Conservation (phyloP, 1,284 basidiomycete species). For the Termitomyces sp. region DNA sequence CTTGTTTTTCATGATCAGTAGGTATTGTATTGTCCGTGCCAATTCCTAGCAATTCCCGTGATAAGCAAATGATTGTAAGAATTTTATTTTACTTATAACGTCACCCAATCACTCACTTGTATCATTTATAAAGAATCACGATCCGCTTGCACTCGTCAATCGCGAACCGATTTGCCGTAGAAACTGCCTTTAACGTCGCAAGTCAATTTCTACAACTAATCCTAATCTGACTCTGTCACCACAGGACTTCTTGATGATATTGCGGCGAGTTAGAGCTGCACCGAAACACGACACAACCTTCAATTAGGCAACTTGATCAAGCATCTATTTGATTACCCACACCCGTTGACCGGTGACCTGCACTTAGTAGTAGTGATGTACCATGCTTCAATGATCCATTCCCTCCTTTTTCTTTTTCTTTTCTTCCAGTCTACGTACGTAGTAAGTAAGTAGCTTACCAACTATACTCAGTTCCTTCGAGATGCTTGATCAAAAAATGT, state of each 20-base stretch:
- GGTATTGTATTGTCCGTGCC: slow-evolving; percentile 10
- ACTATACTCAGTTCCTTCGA: too few species aligned
- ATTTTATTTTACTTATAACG: background rate
- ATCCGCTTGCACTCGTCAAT: background rate
- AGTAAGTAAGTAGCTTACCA: too few species aligned
- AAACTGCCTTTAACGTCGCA: slow-evolving; percentile 13
- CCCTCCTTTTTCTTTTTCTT: background rate
- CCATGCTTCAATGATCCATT: background rate
- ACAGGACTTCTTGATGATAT: background rate
- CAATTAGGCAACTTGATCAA: too few species aligned
- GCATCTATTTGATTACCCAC: background rate
- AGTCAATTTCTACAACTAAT: background rate
- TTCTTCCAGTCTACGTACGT: too few species aligned
- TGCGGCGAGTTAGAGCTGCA: background rate
- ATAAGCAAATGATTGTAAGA: background rate
- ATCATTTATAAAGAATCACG: background rate
- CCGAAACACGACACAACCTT: background rate
- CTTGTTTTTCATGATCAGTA: background rate
- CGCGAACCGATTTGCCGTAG: slow-evolving; percentile 15
- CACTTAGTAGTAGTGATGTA: slow-evolving; percentile 1
- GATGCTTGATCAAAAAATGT: too few species aligned
- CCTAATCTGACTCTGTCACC: background rate
- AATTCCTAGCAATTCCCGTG: background rate
- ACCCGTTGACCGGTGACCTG: background rate
- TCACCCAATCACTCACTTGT: background rate